Conservation (phyloP, 768 basidiomycete genomes). For the Mrakia frigida region DNA sequence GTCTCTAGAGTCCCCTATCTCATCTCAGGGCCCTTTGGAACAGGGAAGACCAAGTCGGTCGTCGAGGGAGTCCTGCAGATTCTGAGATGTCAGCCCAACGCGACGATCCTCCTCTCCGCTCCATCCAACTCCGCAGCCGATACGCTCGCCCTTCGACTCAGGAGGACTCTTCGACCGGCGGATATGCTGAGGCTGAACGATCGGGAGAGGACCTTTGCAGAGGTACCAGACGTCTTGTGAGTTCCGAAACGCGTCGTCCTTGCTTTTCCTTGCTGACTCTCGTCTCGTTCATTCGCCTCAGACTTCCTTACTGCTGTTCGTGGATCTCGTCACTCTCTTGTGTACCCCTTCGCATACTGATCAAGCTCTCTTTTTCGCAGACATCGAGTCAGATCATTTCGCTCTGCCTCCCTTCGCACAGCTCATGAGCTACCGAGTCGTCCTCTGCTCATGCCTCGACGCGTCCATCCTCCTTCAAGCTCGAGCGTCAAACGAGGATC, state of each 20-base stretch:
- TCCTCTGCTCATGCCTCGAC: constrained; percentile 41
- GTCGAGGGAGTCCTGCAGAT: constrained; percentile 44
- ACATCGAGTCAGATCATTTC: constrained; percentile 38
- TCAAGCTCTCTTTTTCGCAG: background rate
- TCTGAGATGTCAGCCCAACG: constrained; percentile 35
- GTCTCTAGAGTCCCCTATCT: constrained; percentile 39
- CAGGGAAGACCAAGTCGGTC: constrained; percentile 34
- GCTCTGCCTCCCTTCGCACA: constrained; percentile 34
- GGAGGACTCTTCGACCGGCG: constrained; percentile 30
- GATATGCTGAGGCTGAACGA: constrained; percentile 42
- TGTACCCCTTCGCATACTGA: too few relatives aligned
- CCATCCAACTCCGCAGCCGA: constrained; percentile 45
- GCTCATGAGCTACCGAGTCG: constrained; percentile 40
- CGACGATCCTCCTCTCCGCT: constrained; percentile 42
- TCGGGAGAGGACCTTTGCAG: constrained; percentile 43
- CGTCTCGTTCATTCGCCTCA: constrained; percentile 26
- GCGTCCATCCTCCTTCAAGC: constrained; percentile 39
- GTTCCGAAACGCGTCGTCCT: background rate
- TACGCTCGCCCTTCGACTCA: constrained; percentile 42
- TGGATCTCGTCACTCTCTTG: background rate
- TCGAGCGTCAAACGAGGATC: constrained; percentile 39
- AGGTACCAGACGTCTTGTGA: constrained; percentile 39
- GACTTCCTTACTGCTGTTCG: constrained; percentile 35
- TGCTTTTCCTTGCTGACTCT: constrained; percentile 3
- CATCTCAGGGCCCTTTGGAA: constrained; percentile 45